Base-by-base conservation (phyloP, 129 eudicot species). In the Chrysanthemum lavandulifolium region DNA sequence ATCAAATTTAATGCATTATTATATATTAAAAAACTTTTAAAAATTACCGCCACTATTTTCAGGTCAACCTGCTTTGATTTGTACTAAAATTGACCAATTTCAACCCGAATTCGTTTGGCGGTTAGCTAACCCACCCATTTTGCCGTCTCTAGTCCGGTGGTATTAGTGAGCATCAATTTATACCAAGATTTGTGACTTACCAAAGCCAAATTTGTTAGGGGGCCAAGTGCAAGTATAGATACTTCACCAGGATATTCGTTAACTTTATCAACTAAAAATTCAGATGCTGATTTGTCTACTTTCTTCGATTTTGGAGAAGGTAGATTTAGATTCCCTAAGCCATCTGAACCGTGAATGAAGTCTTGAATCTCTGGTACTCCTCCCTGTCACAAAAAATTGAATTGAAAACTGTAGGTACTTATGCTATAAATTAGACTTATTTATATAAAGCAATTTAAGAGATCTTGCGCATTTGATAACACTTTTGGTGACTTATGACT, bases 191-290 rank as follows among this genome's bases (percentile, higher is more conserved):
- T 51, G 50, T 19, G 11, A 71, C 78, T 69, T 80, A 89, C 98
- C 84, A 89, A 77, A 69, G 96, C 98, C 65, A 92, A 71, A 76
- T 92, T 92, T 33, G 98, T 92, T 40, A 92, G 82, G 13, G 98
- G 98, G 43, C 98, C 95, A 54, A 92, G 77, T 58, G 98, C 98
- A 74, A 92, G 96, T 69, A 92, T 79, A 73, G 96, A 87, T 74
- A 92, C 80, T 83, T 92, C 95, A 72, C 98, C 96, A 21, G 96
- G 95, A 76, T 78, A 83, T 81, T 89, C 86, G 61, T 83, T 69
- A 69, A 92, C 96, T 80, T 81, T 85, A 29, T 92, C 95, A 7
- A 92, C 96, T 79, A 92, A 70, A 87, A 85, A 92, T 59, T 92
- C 95, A 51, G 96, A 77, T 56, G 96, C 96, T 25, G 85, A 73